These are phyloP conservation scores for Abrus precatorius DNA, from an alignment of 306 rosid genomes.

Conservation along the genomic window DNA sequence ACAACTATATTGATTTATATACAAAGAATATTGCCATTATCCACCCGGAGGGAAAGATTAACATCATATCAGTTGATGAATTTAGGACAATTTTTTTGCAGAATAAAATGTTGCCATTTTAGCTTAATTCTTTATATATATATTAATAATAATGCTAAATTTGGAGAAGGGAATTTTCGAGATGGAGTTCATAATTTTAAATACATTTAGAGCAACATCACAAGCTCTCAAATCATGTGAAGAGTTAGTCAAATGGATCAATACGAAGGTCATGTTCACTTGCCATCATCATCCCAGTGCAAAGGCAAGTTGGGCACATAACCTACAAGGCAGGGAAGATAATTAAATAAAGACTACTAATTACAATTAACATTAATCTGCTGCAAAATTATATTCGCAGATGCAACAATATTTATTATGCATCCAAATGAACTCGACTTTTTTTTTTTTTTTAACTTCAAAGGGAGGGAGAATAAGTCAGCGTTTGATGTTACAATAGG, in stretches of 20 bases:
- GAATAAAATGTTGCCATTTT: neutral
- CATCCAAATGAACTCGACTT: slow-evolving; percentile 7
- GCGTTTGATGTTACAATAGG: neutral
- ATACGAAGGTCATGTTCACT: slow-evolving; percentile 92
- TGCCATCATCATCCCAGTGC: slow-evolving; percentile 98
- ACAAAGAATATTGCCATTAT: neutral
- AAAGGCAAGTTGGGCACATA: slow-evolving; percentile 96
- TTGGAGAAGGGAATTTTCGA: slow-evolving; percentile 26
- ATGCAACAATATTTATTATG: neutral
- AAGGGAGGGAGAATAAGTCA: neutral
- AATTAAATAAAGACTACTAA: neutral
- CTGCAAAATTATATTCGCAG: neutral
- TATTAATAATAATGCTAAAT: neutral
- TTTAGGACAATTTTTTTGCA: neutral
- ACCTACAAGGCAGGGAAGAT: slow-evolving; percentile 60
- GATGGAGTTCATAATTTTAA: slow-evolving; percentile 22
- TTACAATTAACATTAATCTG: slow-evolving; percentile 24
- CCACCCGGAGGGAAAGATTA: neutral
- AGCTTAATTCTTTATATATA: slow-evolving; percentile 3
- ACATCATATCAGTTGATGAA: neutral
- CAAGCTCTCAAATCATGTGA: slow-evolving; percentile 17
- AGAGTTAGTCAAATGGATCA: slow-evolving; percentile 81
- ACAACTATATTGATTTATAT: neutral
- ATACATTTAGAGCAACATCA: slow-evolving; percentile 1
- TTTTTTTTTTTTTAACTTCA: neutral